Base-by-base conservation (phyloP, 2,329 filamentous ascomycete genomes). In the Fusarium subglutinans region DNA sequence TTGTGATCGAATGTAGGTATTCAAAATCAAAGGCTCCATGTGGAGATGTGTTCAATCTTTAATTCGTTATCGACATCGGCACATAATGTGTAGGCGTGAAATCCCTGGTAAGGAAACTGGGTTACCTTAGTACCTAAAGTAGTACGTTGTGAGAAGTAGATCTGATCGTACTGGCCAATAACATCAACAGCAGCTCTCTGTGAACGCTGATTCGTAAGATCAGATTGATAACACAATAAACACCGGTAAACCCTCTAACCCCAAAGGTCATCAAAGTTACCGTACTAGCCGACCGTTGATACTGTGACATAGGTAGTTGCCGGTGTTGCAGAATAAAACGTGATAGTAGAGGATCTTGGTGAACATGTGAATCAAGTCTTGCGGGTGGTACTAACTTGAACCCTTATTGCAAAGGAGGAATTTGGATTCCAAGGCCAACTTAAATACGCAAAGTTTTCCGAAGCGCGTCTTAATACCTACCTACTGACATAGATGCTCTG, bases 401-500 rank as follows among this genome's bases (percentile, higher is more conserved):
- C 24, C 35, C 24, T 20, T 26, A n/a, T 15, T 37, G 30, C 17
- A 37, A 53, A 53, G n/a, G 50, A 53, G 50, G n/a, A 15, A 37
- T 37, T 24, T 37, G 13, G 22, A 48, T 33, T 33, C 28, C 54
- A 57, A 35, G 40, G 22, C 54, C n/a, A 47, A 35, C n/a, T 50
- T 28, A n/a, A 56, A 24, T 61, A 18, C 38, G 26, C n/a, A 22
- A 40, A 26, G 40, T 18, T 60, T 24, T 43, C 15, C 47, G 26
- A 44, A 69, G 43, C 65, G 48, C 57, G 64, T 48, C 43, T 51
- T 44, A 54, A 56, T 47, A 30, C 26, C 45, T 47, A 30, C 26
- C 45, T 28, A 71, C 59, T 53, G 51, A 60, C 45, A 75, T 54
- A 70, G 65, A 75, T 69, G 33, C 55, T 60, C 56, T 53, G 48